Base-by-base conservation (phyloP, 768 basidiomycete species). In the Termitomyces sp. region DNA sequence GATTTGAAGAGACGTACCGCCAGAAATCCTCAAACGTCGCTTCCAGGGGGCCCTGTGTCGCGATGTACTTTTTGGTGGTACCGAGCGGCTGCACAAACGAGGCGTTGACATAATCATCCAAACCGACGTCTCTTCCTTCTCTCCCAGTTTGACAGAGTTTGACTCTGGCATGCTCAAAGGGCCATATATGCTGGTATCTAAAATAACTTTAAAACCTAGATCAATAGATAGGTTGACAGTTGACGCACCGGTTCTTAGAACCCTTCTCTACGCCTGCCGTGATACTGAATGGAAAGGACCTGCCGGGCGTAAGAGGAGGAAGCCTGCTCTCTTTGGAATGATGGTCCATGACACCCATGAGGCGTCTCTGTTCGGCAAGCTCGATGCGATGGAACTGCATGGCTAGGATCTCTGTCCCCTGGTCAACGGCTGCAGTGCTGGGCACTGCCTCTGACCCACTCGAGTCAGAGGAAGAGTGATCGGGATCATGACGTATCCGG, bases 151-250 rank as follows among this genome's bases (percentile, higher is more conserved):
- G 68, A 56, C 79, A 75, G 53, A 98, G 76, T 48, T 87, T 80
- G 4, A 98, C 94, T 40, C 96, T 87, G 22, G 95, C 89, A 66
- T 95, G 93, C 67, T 96, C 94, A 62, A 94, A 98, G 0, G 96
- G 96, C 92, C 94, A 98, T 57, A 98, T 97, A 69, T 98, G 90
- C 58, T 89, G 87, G 74, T 97, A 98, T 61, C 93, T 94, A 61
- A 6, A 18, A 1, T 2, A 36, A 5, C 16, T 36, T 36, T 36
- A 38, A 38, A n/a, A 40, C 0, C n/a, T 9, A 36, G 7, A 30
- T 40, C 7, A 6, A 40, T 40, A 8, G 10, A 16, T 48, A 49
- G 9, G 32, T 30, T 40, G 32, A 13, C 40, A 43, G 40, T 10
- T 16, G 7, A 69, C 73, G 16, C 53, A 92, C 88, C 96, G 79